Base-by-base conservation (phyloP, 352 stramenopile genomes). In the Elongisporangium undulatum region DNA sequence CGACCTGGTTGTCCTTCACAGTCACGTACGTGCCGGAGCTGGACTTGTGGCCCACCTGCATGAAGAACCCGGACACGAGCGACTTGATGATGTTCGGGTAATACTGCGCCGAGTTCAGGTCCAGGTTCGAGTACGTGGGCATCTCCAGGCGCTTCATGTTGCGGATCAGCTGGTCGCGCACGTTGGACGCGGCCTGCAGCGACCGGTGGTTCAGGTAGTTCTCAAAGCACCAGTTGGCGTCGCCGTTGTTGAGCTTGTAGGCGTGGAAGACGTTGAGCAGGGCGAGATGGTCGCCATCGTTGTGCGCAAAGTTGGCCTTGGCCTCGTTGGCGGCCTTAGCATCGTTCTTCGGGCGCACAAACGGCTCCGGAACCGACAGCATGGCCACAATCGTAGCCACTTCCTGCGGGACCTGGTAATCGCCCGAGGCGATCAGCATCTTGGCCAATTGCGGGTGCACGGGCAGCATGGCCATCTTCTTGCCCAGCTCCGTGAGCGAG, bases 1-100 rank as follows among this genome's bases (percentile, higher is more conserved):
- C 97, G 10, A 98, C 86, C 73, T 99, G 97, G 75, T 99, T 99
- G 73, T 99, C 97, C 77, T 99, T 99, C 49, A 99, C 91, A 5
- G 98, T 99, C 26, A 99, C 74, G 77, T 99, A 99, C 58, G 97
- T 86, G 50, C 97, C 97, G 29, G 83, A 75, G 24, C 69, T 79
- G 7, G 67, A 68, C 64, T 90, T 91, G 70, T 98, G 96, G 0
- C 90, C 97, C 20, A 99, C 89, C 56, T 95, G 82, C 97, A 99
- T 99, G 79, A 99, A 99, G 80, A 99, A 99, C 38, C 96, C 97
- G 20, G 85, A 83, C 19, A 97, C 96, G 15, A 99, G 74, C 39
- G 94, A 82, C 66, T 97, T 93, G 55, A 92, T 85, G 55, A 98
- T 97, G 70, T 97, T 97, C 50, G 75, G 74, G 68, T 98, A 98